Evolutionary conservation across 2,329 filamentous ascomycete species (phyloP).

Genomic region (Ophiostoma novo-ulmi): DNA sequence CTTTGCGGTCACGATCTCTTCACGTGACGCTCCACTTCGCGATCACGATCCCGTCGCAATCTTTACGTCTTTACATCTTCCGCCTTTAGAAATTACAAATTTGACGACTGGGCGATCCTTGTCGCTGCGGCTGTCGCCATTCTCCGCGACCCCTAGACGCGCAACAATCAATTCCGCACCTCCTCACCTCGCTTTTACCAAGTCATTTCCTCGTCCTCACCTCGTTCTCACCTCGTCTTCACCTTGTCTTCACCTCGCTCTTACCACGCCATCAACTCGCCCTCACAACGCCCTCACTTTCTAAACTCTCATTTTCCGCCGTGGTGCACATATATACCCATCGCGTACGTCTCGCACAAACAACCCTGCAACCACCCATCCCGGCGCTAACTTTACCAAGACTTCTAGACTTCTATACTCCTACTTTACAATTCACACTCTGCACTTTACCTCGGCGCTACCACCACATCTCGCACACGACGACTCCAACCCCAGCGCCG

Average conservation of each 20-base stretch:
- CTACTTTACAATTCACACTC: too few relatives aligned
- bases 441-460: neutral
- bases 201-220: neutral
- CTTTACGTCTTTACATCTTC: neutral
- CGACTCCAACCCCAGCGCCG: slow-evolving; percentile 2
- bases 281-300: neutral
- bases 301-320: too few relatives aligned
- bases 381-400: slow-evolving; percentile 4
- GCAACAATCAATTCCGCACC: slow-evolving; percentile 11
- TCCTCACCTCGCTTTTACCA: neutral
- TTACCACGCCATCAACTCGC: neutral
- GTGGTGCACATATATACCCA: neutral
- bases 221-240: neutral
- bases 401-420: neutral
- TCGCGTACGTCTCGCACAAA: slow-evolving; percentile 2
- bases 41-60: neutral
- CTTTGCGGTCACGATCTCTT: neutral
- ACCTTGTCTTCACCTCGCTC: neutral
- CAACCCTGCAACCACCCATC: neutral
- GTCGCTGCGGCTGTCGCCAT: slow-evolving; percentile 3
- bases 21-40: neutral
- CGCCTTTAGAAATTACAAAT: neutral
- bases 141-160: slow-evolving; percentile 5
- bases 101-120: neutral
- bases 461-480: neutral